Percentiles rank a stretch among this genome's conserved stretches.
Conservation (phyloP, 1,284 basidiomycete species). For the Apiotrichum akiyoshidainum region DNA sequence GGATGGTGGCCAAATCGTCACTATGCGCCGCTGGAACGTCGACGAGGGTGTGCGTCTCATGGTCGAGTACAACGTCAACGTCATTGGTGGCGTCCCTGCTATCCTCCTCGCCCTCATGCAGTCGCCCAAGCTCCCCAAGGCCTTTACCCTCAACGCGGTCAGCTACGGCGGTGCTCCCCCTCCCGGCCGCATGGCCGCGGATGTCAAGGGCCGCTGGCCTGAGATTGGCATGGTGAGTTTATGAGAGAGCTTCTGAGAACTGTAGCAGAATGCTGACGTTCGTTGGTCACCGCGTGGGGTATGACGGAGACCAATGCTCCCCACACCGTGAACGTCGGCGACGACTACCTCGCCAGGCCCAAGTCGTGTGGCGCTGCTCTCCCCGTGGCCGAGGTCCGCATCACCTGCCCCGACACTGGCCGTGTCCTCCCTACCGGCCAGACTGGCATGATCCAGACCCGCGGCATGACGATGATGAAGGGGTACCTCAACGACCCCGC, state of each 20-base stretch:
- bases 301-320: conserved; percentile 48
- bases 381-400: conserved; percentile 35
- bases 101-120: conserved; percentile 40
- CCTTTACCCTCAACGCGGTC: conserved; percentile 29
- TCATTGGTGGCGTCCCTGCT: conserved; percentile 44
- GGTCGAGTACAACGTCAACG: conserved; percentile 30
- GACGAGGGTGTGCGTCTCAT: conserved; percentile 35
- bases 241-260: background rate
- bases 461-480: conserved; percentile 45
- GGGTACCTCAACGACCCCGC: conserved; percentile 28
- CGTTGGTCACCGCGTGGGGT: conserved; percentile 31
- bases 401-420: conserved; percentile 34
- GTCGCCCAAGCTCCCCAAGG: conserved; percentile 26
- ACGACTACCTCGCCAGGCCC: conserved; percentile 33
- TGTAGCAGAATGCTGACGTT: background rate
- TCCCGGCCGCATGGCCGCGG: conserved; percentile 32
- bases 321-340: conserved; percentile 34
- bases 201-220: conserved; percentile 34
- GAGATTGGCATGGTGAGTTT: conserved; percentile 13
- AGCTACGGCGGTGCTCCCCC: conserved; percentile 45
- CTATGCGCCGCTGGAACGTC: conserved; percentile 39
- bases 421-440: conserved; percentile 22
- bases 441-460: conserved; percentile 34
- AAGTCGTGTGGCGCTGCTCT: conserved; percentile 30
- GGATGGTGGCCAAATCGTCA: conserved; percentile 39